These are phyloP conservation scores for Colletotrichum tropicale DNA, from an alignment of 2,329 filamentous ascomycete genomes.

Conservation along the genomic window DNA sequence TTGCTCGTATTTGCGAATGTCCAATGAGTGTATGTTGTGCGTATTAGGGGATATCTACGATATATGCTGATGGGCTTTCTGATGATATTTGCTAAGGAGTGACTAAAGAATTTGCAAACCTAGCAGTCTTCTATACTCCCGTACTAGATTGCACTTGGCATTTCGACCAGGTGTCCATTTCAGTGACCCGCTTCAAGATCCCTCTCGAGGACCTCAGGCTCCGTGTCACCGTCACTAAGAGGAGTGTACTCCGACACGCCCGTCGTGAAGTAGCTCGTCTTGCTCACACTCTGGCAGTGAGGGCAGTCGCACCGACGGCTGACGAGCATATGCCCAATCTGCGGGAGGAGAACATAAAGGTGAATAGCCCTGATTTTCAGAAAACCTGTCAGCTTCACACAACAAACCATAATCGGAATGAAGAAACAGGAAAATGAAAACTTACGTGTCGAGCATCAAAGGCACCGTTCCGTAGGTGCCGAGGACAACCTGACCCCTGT, in stretches of 20 bases:
- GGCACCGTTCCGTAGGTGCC: slow-evolving; percentile 23
- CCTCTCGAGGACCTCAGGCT: neutral
- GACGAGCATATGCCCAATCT: neutral
- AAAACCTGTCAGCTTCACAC: neutral
- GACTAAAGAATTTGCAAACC: neutral
- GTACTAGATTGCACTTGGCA: too few relatives aligned
- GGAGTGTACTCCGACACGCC: slow-evolving; percentile 7
- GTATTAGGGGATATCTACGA: neutral
- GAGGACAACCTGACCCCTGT: slow-evolving; percentile 8
- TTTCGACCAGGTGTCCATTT: too few relatives aligned
- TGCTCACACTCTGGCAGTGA: slow-evolving; percentile 1
- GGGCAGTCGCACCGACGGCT: slow-evolving; percentile 1
- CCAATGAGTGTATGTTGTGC: neutral
- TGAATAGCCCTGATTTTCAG: neutral
- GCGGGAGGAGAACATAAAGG: slow-evolving; percentile 34
- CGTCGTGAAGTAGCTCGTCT: neutral
- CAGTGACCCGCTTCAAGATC: neutral
- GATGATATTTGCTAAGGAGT: neutral
- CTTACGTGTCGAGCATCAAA: slow-evolving; percentile 24
- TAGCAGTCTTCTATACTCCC: neutral
- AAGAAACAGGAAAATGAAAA: rapidly evolving
- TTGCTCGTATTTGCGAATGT: neutral
- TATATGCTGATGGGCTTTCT: neutral
- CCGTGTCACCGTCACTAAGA: neutral
- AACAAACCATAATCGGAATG: rapidly evolving